Evolutionary conservation across 2,329 filamentous ascomycete genomes (phyloP).

Genomic region (Beauveria sp.): DNA sequence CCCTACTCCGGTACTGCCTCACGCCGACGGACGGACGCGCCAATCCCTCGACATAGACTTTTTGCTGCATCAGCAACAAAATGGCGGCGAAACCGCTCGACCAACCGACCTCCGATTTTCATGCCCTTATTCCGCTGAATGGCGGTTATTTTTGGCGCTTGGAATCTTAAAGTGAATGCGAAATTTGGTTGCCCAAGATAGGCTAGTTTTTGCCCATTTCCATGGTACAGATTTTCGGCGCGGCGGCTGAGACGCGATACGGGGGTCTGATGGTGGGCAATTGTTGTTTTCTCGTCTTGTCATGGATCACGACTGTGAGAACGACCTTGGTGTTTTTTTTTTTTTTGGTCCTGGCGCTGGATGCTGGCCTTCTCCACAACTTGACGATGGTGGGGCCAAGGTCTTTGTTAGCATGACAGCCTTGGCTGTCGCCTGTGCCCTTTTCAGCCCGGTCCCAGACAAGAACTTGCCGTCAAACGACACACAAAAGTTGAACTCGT

Average conservation of each 20-base stretch:
- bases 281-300: not conserved
- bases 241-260: not conserved
- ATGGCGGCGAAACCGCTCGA: not conserved
- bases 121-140: slow-evolving; percentile 9
- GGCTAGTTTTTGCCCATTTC: slow-evolving; percentile 11
- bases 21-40: not conserved
- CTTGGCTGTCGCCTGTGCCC: no score
- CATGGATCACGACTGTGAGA: not conserved
- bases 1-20: slow-evolving; percentile 1
- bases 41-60: not conserved
- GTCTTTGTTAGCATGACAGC: not conserved
- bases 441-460: not conserved
- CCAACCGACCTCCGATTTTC: not conserved
- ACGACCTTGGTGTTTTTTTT: not conserved
- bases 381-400: slow-evolving; percentile 7
- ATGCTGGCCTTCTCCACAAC: slow-evolving; percentile 5
- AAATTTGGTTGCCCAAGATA: slow-evolving; percentile 8
- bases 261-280: slow-evolving; percentile 3
- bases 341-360: not conserved
- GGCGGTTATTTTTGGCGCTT: slow-evolving; percentile 11
- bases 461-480: not conserved
- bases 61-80: not conserved
- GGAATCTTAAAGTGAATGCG: slow-evolving; percentile 14
- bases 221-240: slow-evolving; percentile 3
- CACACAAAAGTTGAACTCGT: no score